Conservation (phyloP, 2,329 filamentous ascomycete genomes). For the Metarhizium humberi region DNA sequence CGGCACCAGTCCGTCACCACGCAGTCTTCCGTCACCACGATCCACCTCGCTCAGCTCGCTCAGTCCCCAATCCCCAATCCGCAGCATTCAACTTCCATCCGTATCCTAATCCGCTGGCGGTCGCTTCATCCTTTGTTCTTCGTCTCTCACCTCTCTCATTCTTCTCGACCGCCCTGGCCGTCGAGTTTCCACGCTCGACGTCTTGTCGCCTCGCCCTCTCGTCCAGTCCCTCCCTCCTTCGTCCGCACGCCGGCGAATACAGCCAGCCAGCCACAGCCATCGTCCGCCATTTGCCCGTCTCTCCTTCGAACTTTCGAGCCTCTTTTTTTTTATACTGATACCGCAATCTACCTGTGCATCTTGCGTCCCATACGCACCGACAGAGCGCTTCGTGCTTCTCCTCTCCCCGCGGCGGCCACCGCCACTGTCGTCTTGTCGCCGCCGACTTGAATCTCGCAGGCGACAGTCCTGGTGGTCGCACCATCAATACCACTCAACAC, state of each 20-base stretch:
- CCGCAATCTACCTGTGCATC: background rate
- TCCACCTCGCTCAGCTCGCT: background rate
- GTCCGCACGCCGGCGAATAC: too few species aligned
- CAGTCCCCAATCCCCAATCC: background rate
- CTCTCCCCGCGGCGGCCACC: background rate
- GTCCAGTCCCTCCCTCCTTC: too few species aligned
- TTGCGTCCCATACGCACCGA: background rate
- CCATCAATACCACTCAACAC: too few species aligned
- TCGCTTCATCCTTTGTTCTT: slow-evolving; percentile 1
- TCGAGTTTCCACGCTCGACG: too few species aligned
- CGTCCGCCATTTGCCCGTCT: too few species aligned
- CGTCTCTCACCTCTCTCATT: background rate
- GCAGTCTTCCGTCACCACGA: background rate
- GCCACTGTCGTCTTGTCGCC: slow-evolving; percentile 3
- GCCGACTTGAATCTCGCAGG: background rate
- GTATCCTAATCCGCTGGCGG: slow-evolving; percentile 6
- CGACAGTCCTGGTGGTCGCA: background rate
- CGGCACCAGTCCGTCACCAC: slow-evolving; percentile 1
- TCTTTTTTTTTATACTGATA: background rate
- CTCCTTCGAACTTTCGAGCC: too few species aligned
- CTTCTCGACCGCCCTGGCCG: background rate
- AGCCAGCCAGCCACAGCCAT: too few species aligned
- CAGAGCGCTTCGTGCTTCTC: background rate
- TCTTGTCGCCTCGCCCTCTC: too few species aligned
- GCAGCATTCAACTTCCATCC: background rate